These are phyloP conservation scores for Grosmannia huntii DNA, from an alignment of 2,329 filamentous ascomycete species.

Conservation along the genomic window DNA sequence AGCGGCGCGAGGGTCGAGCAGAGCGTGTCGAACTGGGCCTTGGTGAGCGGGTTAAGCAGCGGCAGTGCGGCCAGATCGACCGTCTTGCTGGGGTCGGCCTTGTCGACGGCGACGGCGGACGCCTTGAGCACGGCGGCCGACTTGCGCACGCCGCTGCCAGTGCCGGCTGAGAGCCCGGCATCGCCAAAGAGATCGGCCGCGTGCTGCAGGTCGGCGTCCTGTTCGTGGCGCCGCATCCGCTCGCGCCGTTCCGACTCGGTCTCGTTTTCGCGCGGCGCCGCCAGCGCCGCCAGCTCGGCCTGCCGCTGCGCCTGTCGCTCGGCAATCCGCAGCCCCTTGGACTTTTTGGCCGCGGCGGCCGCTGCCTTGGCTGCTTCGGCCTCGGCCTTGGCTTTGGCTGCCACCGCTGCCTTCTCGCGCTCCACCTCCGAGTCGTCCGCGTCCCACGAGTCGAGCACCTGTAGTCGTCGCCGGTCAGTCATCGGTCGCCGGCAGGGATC, in stretches of 20 bases:
- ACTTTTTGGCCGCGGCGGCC: slow-evolving; percentile 81
- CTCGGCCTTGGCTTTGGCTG: slow-evolving; percentile 73
- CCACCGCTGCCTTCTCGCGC: slow-evolving; percentile 86
- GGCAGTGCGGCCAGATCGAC: slow-evolving; percentile 70
- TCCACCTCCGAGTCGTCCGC: slow-evolving; percentile 95
- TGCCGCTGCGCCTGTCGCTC: slow-evolving; percentile 51
- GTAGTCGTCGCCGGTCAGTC: background rate
- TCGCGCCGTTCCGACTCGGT: slow-evolving; percentile 60
- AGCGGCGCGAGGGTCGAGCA: slow-evolving; percentile 70
- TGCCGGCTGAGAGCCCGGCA: slow-evolving; percentile 54
- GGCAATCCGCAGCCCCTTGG: slow-evolving; percentile 72
- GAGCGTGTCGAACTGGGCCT: slow-evolving; percentile 71
- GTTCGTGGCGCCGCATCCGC: slow-evolving; percentile 65
- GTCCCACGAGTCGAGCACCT: slow-evolving; percentile 96
- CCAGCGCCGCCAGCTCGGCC: slow-evolving; percentile 41
- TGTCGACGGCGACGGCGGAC: slow-evolving; percentile 54
- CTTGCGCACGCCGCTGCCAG: slow-evolving; percentile 56
- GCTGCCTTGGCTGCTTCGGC: slow-evolving; percentile 79
- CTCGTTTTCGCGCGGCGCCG: slow-evolving; percentile 58
- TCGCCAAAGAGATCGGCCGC: slow-evolving; percentile 85
- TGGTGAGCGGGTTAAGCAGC: slow-evolving; percentile 81
- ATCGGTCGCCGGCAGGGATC: background rate
- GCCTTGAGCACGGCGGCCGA: slow-evolving; percentile 42
- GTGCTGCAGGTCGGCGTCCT: slow-evolving; percentile 78
- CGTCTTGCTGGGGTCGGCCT: slow-evolving; percentile 60